These are phyloP conservation scores for Phytophthora melonis DNA, from an alignment of 352 stramenopile genomes.

Conservation along the genomic window DNA sequence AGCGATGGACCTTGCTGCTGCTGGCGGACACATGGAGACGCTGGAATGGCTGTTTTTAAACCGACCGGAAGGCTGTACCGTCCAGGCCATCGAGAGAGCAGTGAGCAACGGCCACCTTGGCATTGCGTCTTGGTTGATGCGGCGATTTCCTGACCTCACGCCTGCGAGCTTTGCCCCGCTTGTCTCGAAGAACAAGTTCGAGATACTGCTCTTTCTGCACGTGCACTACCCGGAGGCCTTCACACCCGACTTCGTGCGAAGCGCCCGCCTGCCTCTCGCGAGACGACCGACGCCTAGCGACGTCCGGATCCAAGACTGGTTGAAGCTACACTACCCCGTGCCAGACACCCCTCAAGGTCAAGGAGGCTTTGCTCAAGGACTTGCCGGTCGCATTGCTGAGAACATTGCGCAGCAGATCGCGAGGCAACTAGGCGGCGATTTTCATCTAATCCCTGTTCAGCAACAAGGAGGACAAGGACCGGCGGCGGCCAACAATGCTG, in stretches of 20 bases:
- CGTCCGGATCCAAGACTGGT: neutral
- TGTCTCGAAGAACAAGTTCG: conserved; percentile 3
- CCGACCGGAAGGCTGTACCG: conserved; percentile 4
- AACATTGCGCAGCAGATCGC: neutral
- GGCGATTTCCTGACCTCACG: neutral
- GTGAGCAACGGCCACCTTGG: conserved; percentile 3
- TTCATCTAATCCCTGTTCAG: neutral
- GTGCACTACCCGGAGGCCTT: neutral
- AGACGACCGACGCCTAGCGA: neutral
- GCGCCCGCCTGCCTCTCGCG: neutral
- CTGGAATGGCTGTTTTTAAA: conserved; percentile 13
- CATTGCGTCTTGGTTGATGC: conserved; percentile 1
- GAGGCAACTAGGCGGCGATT: neutral
- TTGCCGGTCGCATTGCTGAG: neutral
- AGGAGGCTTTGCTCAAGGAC: neutral
- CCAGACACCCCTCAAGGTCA: neutral
- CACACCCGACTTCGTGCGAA: neutral
- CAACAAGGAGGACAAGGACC: neutral
- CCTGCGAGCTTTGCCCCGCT: neutral
- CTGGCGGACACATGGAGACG: conserved; percentile 1
- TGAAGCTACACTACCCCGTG: conserved; percentile 3
- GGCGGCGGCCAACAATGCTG: neutral
- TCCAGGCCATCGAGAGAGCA: neutral
- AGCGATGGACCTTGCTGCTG: conserved; percentile 11
- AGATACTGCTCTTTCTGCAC: conserved; percentile 15